Evolutionary conservation across 352 stramenopile species (phyloP).

Genomic region (Phytophthora parvispora): DNA sequence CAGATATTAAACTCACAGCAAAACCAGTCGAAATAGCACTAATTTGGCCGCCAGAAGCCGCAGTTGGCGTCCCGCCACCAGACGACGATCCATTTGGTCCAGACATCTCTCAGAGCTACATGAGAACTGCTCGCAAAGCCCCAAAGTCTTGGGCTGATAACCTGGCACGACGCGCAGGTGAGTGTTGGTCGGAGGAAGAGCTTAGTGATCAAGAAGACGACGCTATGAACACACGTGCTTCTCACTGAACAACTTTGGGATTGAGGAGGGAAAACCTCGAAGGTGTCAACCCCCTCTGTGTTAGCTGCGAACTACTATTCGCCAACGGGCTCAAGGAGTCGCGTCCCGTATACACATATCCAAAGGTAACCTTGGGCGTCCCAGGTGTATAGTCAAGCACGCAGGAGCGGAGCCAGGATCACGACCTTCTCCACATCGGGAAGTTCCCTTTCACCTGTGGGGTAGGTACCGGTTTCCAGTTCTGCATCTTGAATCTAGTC

Average conservation of each 20-base stretch:
- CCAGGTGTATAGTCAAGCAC: too few relatives aligned
- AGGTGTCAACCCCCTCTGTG: background rate
- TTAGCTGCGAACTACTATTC: background rate
- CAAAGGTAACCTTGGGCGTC: too few relatives aligned
- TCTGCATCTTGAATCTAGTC: too few relatives aligned
- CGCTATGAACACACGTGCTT: background rate
- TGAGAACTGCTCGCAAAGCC: background rate
- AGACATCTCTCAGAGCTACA: conserved; percentile 1
- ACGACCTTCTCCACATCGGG: too few relatives aligned
- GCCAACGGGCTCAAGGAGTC: too few relatives aligned
- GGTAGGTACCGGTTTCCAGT: too few relatives aligned
- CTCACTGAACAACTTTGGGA: conserved; percentile 2
- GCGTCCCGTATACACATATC: too few relatives aligned
- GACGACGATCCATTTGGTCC: background rate
- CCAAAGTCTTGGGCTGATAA: background rate
- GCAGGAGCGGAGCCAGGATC: too few relatives aligned
- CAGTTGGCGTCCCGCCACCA: background rate
- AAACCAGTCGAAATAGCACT: background rate
- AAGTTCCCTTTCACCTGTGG: too few relatives aligned
- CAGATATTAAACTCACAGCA: background rate
- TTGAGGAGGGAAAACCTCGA: background rate
- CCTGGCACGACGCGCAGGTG: conserved; percentile 1
- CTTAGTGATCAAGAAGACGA: background rate
- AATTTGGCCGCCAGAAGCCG: background rate
- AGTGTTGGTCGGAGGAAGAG: background rate